Base-by-base conservation (phyloP, 495 filamentous ascomycete species). In the Penicillium herquei region DNA sequence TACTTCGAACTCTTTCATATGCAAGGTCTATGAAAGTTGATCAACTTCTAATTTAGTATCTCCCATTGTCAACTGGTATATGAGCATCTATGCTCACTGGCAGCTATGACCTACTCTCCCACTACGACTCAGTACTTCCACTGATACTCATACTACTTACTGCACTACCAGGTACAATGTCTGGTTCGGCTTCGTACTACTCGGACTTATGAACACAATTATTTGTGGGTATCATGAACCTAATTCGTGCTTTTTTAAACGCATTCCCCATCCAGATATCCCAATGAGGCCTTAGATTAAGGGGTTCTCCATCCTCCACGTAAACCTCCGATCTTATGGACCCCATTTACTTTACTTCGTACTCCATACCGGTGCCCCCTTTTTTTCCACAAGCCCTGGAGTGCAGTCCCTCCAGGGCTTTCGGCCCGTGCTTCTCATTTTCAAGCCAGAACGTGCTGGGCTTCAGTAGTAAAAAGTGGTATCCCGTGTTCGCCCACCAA, bases 251-350 rank as follows among this genome's bases (percentile, higher is more conserved):
- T 11, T 33, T 16, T 26, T 26, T 26, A 26, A 26, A 26, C 21
- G 21, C 21, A 26, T 26, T 26, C 21, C n/a, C 11, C 14, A 7
- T 8, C 3, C 41, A 35, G 40, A 47, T 47, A 4, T 26, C 21
- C n/a, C 34, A 37, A 10, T 37, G 9, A 37, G 9, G 34, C 12
- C 12, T 37, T 54, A 61, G 30, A 61, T 61, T 61, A 61, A 61
- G 58, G 58, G 58, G 58, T 14, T 41, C 41, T 54, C 26, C 14
- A 52, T 46, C 10, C 37, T 48, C 43, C 12, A 44, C 44, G 39
- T 35, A 43, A 46, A 37, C 33, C 33, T 32, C 48, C 37, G 26
- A 43, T 49, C 39, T 9, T 44, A 44, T 47, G 30, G 13, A 33
- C 17, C 18, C 35, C 30, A 44, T 40, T 31, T 11, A 14, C 21